Evolutionary conservation across 805 yeast genomes (phyloP).

Genomic region (Pichia eremophila): DNA sequence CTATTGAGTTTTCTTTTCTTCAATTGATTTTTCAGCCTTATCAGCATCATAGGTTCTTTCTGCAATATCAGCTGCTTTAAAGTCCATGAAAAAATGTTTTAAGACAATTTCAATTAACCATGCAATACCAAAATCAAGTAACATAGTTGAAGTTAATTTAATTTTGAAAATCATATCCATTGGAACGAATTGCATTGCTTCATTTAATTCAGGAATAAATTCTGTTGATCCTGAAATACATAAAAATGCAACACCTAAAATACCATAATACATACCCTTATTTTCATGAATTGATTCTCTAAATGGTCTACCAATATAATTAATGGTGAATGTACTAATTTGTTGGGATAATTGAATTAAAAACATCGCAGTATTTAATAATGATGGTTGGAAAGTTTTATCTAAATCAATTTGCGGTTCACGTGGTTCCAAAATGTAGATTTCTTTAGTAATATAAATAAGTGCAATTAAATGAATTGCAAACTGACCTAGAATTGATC

Average conservation of each 20-base stretch:
- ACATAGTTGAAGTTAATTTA: constrained; percentile 63
- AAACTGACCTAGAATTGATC: constrained; percentile 93
- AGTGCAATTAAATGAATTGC: constrained; percentile 82
- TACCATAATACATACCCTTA: constrained; percentile 94
- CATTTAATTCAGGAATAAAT: constrained; percentile 87
- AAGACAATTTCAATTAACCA: constrained; percentile 73
- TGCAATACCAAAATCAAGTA: constrained; percentile 67
- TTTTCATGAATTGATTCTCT: constrained; percentile 84
- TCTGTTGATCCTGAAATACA: constrained; percentile 92
- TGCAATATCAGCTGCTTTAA: constrained; percentile 88
- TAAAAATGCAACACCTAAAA: constrained; percentile 80
- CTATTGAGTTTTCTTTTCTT: constrained; percentile 7
- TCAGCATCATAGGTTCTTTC: constrained; percentile 22
- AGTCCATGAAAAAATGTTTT: constrained; percentile 82
- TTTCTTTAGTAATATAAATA: constrained; percentile 74
- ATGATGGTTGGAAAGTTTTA: constrained; percentile 77
- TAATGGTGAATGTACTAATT: constrained; percentile 94
- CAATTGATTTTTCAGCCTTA: not conserved
- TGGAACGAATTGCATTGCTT: constrained; percentile 84
- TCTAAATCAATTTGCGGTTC: constrained; percentile 85
- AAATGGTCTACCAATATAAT: constrained; percentile 95
- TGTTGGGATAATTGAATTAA: constrained; percentile 91
- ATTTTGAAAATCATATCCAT: constrained; percentile 68
- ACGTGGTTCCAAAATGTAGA: constrained; percentile 85
- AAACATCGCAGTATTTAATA: constrained; percentile 93